phyloP scores from a whole-genome alignment of 257 asterid genomes.

The Solanum sejunctum region DNA sequence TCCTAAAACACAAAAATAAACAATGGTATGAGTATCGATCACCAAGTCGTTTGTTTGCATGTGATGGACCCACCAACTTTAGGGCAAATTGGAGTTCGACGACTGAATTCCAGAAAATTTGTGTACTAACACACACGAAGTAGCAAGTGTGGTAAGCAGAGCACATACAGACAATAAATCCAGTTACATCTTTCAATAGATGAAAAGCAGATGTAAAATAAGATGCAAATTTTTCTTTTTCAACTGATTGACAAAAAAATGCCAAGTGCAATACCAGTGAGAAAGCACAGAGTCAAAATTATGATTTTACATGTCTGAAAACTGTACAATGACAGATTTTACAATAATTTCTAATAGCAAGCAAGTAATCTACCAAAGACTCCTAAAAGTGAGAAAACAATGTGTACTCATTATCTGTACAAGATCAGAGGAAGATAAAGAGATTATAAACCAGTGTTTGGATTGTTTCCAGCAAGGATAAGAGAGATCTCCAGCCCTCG shows the following conservation, averaged over 20 bases:
- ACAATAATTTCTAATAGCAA: neutral
- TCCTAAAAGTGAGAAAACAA: neutral
- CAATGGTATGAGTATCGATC: neutral
- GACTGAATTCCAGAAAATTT: too few species aligned
- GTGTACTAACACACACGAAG: neutral
- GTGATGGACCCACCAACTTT: too few species aligned
- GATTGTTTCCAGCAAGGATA: slow-evolving; percentile 94
- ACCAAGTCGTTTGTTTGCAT: too few species aligned
- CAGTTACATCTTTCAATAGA: too few species aligned
- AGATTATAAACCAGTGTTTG: slow-evolving; percentile 53
- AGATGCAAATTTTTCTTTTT: neutral
- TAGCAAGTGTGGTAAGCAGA: neutral
- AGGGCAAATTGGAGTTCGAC: too few species aligned
- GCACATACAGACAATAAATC: neutral
- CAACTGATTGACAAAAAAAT: neutral
- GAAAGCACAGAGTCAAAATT: neutral
- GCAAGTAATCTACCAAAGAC: neutral
- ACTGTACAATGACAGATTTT: neutral
- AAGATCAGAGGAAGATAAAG: neutral
- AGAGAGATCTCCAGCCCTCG: slow-evolving; percentile 94
- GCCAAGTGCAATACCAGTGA: neutral
- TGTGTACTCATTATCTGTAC: neutral
- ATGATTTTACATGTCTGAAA: neutral
- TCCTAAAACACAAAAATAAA: neutral
- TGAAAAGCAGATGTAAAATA: neutral